Conservation (phyloP, 139 green algal species). For the Mesotaenium endlicherianum region DNA sequence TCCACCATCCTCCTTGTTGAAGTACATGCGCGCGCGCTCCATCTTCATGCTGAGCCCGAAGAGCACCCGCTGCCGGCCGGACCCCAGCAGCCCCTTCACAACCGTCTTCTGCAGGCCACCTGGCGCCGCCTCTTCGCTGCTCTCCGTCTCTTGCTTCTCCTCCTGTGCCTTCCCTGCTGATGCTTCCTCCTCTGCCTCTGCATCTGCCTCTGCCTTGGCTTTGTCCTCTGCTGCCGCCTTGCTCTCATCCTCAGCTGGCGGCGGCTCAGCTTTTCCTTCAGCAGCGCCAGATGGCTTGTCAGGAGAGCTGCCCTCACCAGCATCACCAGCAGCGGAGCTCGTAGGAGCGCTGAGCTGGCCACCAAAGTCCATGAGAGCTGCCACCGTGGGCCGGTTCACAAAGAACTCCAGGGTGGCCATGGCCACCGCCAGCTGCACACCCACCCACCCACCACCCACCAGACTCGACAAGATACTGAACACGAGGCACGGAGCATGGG, state of each 20-base stretch:
- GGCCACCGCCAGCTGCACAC: slow-evolving; percentile 60
- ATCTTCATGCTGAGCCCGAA: slow-evolving; percentile 48
- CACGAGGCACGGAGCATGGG: too few species aligned
- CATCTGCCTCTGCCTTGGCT: not conserved
- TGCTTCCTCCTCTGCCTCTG: not conserved
- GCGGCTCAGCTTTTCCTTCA: too few species aligned
- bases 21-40: slow-evolving; percentile 19
- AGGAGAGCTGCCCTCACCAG: too few species aligned
- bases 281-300: too few species aligned
- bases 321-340: not conserved
- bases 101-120: slow-evolving; percentile 1
- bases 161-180: not conserved
- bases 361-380: slow-evolving; percentile 79
- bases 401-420: slow-evolving; percentile 75
- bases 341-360: slow-evolving; percentile 61
- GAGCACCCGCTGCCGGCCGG: slow-evolving; percentile 14
- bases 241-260: too few species aligned
- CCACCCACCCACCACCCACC: too few species aligned
- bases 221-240: not conserved
- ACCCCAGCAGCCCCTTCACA: slow-evolving; percentile 29
- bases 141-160: slow-evolving; percentile 6
- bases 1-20: slow-evolving; percentile 44
- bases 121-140: too few species aligned
- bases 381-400: slow-evolving; percentile 85
- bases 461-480: too few species aligned